phyloP scores from a whole-genome alignment of 1,284 basidiomycete species.

The Cutaneotrichosporon sp. region DNA sequence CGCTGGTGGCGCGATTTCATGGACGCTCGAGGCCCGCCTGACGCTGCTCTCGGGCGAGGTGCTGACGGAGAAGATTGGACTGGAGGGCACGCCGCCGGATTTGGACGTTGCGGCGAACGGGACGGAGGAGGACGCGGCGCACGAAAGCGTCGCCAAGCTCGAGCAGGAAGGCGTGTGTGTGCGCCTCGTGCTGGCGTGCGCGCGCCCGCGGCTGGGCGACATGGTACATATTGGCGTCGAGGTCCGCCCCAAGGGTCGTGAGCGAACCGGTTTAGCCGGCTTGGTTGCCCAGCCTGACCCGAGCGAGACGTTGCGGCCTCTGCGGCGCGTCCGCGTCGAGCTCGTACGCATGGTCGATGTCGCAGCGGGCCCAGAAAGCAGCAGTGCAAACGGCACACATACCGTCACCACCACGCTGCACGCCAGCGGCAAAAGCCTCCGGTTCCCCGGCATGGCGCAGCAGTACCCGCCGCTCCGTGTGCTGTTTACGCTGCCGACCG shows the following conservation, averaged over 20 bases:
- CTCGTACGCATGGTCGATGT: constrained; percentile 33
- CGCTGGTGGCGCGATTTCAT: constrained; percentile 25
- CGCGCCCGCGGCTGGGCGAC: constrained; percentile 30
- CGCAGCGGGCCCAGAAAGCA: constrained; percentile 1
- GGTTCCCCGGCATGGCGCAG: constrained; percentile 36
- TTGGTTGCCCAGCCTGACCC: constrained; percentile 31
- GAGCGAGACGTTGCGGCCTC: constrained; percentile 28
- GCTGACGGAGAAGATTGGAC: constrained; percentile 21
- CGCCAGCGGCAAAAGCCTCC: constrained; percentile 43
- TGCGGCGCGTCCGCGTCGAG: constrained; percentile 42
- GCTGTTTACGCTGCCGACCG: constrained; percentile 42
- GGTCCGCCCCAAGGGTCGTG: constrained; percentile 26
- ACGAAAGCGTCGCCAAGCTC: constrained; percentile 27
- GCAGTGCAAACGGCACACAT: constrained; percentile 16
- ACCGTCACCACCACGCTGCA: constrained; percentile 21
- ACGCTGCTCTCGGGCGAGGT: constrained; percentile 21
- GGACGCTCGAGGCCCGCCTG: constrained; percentile 28
- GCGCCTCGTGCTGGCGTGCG: constrained; percentile 31
- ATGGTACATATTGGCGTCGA: constrained; percentile 39
- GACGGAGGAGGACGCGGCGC: constrained; percentile 1
- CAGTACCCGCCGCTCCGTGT: constrained; percentile 39
- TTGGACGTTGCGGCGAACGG: constrained; percentile 9
- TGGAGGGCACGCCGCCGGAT: constrained; percentile 40
- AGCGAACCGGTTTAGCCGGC: constrained; percentile 30
- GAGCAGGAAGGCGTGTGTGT: constrained; percentile 30